These are phyloP conservation scores for Artomyces pyxidatus DNA, from an alignment of 768 basidiomycete genomes.

Conservation along the genomic window DNA sequence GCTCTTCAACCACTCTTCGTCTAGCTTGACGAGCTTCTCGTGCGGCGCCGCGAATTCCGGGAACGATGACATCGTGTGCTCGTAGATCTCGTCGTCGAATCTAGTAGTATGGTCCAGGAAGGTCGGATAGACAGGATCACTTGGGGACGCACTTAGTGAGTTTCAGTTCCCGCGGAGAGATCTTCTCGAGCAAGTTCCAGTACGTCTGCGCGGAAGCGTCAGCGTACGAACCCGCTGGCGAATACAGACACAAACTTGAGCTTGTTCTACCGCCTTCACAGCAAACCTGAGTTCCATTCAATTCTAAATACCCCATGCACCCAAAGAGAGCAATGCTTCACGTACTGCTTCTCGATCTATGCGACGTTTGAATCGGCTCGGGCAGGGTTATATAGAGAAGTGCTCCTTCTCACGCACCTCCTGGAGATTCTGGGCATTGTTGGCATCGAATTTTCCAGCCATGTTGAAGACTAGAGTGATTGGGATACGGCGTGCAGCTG, in stretches of 20 bases:
- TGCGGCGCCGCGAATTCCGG: conserved; percentile 54
- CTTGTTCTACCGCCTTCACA: conserved; percentile 94
- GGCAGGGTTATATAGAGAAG: no score
- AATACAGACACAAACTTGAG: conserved; percentile 64
- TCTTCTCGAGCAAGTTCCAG: conserved; percentile 85
- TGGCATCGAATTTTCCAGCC: conserved; percentile 61
- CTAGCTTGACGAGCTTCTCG: conserved; percentile 45
- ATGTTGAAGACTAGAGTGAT: not conserved
- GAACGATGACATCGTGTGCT: conserved; percentile 67
- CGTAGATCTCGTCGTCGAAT: conserved; percentile 86
- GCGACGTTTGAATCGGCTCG: not conserved
- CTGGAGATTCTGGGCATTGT: conserved; percentile 84
- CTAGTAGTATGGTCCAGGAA: no score
- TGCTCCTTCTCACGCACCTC: conserved; percentile 48
- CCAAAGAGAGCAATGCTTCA: conserved; percentile 8
- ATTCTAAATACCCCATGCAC: conserved; percentile 6
- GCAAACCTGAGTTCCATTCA: conserved; percentile 50
- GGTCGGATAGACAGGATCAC: no score
- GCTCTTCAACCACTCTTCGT: conserved; percentile 93
- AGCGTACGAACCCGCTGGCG: conserved; percentile 5
- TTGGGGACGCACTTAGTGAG: conserved; percentile 84
- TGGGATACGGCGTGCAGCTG: not conserved
- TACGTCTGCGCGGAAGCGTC: conserved; percentile 55
- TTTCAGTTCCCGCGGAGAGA: conserved; percentile 65
- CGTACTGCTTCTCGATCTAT: conserved; percentile 95